phyloP scores from a whole-genome alignment of 139 green algal genomes.

The Yamagishiella unicocca region DNA sequence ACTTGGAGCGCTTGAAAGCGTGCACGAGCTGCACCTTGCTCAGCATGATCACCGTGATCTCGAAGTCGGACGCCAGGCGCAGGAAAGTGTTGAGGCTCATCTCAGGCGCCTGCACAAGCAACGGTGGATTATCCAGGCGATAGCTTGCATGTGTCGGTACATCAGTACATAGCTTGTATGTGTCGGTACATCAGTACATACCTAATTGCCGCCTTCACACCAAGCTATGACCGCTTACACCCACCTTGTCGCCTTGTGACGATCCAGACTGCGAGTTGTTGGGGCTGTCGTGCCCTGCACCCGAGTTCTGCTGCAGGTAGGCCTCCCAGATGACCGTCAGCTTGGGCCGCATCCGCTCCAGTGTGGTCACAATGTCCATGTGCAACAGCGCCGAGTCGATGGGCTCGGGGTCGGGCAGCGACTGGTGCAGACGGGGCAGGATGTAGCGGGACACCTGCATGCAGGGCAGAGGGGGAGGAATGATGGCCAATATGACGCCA shows the following conservation, averaged over 20 bases:
- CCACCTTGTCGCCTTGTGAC: neutral
- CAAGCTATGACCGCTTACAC: too few relatives aligned
- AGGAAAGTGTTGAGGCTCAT: constrained; percentile 45
- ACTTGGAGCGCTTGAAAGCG: constrained; percentile 48
- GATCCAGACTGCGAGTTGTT: neutral
- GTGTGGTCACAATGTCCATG: constrained; percentile 38
- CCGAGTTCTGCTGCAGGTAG: constrained; percentile 28
- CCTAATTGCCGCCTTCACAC: too few relatives aligned
- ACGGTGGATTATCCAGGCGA: too few relatives aligned
- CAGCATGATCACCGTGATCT: constrained; percentile 44
- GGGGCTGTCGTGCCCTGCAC: neutral
- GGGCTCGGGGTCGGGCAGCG: constrained; percentile 36
- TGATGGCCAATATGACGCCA: neutral
- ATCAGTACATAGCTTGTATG: too few relatives aligned
- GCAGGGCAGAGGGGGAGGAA: neutral
- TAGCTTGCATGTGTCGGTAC: too few relatives aligned
- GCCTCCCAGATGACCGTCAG: constrained; percentile 30
- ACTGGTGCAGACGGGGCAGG: constrained; percentile 14
- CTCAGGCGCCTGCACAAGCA: neutral
- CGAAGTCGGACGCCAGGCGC: constrained; percentile 50
- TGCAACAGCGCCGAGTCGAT: constrained; percentile 42
- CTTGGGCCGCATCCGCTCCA: constrained; percentile 41
- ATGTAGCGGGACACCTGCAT: constrained; percentile 21
- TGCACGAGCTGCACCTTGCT: constrained; percentile 45
- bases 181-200: too few relatives aligned